Percentiles rank a stretch among this genome's conserved stretches.
Evolutionary conservation across 2,329 filamentous ascomycete species (phyloP).

Genomic region (Epichloe elymi): DNA sequence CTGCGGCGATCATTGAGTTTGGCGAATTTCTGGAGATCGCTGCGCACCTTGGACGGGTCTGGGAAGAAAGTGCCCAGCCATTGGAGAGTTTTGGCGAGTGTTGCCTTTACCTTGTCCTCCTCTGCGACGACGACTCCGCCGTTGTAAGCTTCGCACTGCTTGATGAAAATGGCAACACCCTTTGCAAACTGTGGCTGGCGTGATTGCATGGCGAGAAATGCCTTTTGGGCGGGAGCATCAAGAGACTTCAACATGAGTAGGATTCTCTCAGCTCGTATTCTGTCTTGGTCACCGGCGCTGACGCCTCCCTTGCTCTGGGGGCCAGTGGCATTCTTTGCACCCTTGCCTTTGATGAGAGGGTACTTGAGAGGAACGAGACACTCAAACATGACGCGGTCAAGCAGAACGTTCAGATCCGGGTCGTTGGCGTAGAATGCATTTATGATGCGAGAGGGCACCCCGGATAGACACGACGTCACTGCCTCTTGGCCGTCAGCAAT

Average conservation of each 20-base stretch:
- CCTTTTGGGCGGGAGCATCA: conserved; percentile 64
- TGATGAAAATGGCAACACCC: conserved; percentile 63
- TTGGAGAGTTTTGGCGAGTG: conserved; percentile 59
- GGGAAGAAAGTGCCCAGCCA: conserved; percentile 65
- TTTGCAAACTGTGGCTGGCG: conserved; percentile 64
- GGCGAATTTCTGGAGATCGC: conserved; percentile 80
- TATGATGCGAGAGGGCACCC: conserved; percentile 74
- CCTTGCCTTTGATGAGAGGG: conserved; percentile 51
- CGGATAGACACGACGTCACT: conserved; percentile 60
- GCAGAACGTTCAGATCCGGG: conserved; percentile 65
- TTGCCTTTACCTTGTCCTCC: conserved; percentile 53
- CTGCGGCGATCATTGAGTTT: conserved; percentile 80
- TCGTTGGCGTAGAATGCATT: conserved; percentile 88
- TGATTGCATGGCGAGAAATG: conserved; percentile 76
- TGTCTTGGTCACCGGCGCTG: conserved; percentile 53
- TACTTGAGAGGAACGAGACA: conserved; percentile 81
- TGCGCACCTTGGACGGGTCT: conserved; percentile 56
- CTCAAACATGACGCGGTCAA: conserved; percentile 78
- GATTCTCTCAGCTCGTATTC: conserved; percentile 71
- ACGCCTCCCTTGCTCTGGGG: conserved; percentile 26
- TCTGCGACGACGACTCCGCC: conserved; percentile 69
- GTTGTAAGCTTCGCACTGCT: conserved; percentile 80
- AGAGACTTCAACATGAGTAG: conserved; percentile 69
- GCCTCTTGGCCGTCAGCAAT: conserved; percentile 71
- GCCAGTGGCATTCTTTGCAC: conserved; percentile 48